Percentiles rank a stretch among this genome's conserved stretches.
Evolutionary conservation across 257 asterid genomes (phyloP).

Genomic region (Plantago elongata): DNA sequence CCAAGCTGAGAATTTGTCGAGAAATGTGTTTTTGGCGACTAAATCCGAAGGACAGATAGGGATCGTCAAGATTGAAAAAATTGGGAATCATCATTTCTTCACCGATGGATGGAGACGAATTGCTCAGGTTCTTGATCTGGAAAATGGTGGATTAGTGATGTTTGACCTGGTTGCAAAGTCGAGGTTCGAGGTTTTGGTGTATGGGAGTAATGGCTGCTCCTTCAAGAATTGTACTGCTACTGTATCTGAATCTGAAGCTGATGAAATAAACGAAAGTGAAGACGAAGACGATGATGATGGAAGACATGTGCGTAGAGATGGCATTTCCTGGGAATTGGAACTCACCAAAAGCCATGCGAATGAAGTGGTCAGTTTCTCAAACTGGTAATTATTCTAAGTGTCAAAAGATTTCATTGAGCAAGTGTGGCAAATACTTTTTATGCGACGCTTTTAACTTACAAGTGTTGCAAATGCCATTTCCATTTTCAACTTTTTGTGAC

Average conservation of each 20-base stretch:
- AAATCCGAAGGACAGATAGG: background rate
- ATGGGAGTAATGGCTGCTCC: background rate
- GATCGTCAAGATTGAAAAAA: constrained; percentile 1
- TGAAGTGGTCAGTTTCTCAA: background rate
- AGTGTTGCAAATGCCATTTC: no score
- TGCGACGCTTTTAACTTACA: no score
- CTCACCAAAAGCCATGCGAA: background rate
- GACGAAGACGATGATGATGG: background rate
- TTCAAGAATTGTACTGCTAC: background rate
- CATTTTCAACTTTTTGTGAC: no score
- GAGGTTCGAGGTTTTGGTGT: constrained; percentile 2
- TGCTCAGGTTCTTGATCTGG: background rate
- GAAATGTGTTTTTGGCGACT: background rate
- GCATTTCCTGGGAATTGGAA: background rate
- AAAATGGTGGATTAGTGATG: background rate
- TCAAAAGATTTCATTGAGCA: no score
- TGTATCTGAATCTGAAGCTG: background rate
- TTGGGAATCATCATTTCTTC: background rate
- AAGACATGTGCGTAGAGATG: background rate
- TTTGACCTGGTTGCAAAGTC: constrained; percentile 7
- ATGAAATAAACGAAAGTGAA: background rate
- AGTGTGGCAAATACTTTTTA: no score
- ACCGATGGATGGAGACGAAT: background rate
- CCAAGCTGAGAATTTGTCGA: background rate
- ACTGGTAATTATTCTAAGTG: no score